phyloP scores from a whole-genome alignment of 305 asterid genomes.

The Rubia peregrina region DNA sequence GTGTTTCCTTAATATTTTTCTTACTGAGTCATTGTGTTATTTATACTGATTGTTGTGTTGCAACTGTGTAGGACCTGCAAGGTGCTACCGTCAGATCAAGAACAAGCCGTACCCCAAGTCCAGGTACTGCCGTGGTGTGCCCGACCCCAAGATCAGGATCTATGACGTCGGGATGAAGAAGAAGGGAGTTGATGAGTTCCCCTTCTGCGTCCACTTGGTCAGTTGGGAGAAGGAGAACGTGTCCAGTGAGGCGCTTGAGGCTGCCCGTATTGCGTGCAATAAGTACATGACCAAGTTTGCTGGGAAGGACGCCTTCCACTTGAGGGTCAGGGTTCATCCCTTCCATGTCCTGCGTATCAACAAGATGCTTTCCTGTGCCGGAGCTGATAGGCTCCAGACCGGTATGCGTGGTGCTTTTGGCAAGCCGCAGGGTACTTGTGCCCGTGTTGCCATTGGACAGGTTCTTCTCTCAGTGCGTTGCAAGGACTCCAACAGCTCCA shows the following conservation, averaged over 20 bases:
- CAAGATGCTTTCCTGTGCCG: slow-evolving; percentile 44
- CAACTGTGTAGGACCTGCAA: slow-evolving; percentile 25
- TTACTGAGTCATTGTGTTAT: neutral
- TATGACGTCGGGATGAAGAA: slow-evolving; percentile 36
- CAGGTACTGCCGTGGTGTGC: slow-evolving; percentile 39
- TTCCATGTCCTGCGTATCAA: slow-evolving; percentile 38
- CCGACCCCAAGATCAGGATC: slow-evolving; percentile 31
- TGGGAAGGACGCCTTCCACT: slow-evolving; percentile 40
- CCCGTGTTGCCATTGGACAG: slow-evolving; percentile 37
- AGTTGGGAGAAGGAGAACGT: slow-evolving; percentile 43
- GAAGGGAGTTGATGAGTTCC: slow-evolving; percentile 40
- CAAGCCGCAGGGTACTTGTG: slow-evolving; percentile 33
- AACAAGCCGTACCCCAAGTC: slow-evolving; percentile 41
- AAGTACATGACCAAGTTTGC: slow-evolving; percentile 41
- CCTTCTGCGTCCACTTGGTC: slow-evolving; percentile 35
- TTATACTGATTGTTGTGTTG: neutral
- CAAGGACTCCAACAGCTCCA: slow-evolving; percentile 23
- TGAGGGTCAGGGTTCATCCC: slow-evolving; percentile 39
- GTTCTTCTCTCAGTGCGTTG: slow-evolving; percentile 36
- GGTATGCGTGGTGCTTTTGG: slow-evolving; percentile 40
- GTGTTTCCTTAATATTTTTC: too few species aligned
- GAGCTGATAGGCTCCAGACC: slow-evolving; percentile 43
- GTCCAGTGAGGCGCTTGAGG: slow-evolving; percentile 42
- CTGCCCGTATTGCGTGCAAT: slow-evolving; percentile 41
- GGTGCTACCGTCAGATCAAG: slow-evolving; percentile 41